Base-by-base conservation (phyloP, 805 yeast genomes). In the Saccharomycopsis javanensis region DNA sequence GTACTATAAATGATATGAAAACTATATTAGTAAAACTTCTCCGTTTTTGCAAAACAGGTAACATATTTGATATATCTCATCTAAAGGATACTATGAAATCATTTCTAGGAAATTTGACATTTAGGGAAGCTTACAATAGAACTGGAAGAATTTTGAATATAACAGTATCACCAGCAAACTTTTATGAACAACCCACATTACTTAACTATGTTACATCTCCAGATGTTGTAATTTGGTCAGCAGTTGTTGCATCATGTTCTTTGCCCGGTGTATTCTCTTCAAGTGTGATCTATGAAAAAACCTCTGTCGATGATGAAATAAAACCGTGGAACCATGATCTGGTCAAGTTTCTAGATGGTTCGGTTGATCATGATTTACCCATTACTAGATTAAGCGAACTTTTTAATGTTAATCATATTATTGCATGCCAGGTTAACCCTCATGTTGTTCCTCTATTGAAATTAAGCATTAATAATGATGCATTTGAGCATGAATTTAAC, bases 381-480 rank as follows among this genome's bases (percentile, higher is more conserved):
- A 85, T 90, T 28, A 78, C 95, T 1, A 78, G 97, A 63, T 74
- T 94, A 23, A 85, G 95, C 20, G 99, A 94, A 67, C 90, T 94
- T 96, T 94, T 94, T 69, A 92, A 94, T 66, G 97, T 94, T 31
- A 96, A 94, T 68, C 97, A 94, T 69, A 91, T 94, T 61, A 90
- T 94, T 64, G 99, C 97, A 0, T 92, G 96, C 51, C 99, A 94
- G 68, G 99, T 94, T 1, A 94, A 94, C 66, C 96, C 97, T 0
- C 99, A 94, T 68, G 96, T 94, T 15, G 88, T 87, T 2, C 99
- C 99, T 0, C 78, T 92, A 54, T 74, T 94, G 64, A 83, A 82
- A 62, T 60, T 83, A 55, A 82, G 90, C 0, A 76, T 83, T 3
- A 80, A 83, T 20, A 90, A 89, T 11, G 88, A 88, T 6, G 84